Evolutionary conservation across 2,329 filamentous ascomycete genomes (phyloP).

Genomic region (Capronia americana): DNA sequence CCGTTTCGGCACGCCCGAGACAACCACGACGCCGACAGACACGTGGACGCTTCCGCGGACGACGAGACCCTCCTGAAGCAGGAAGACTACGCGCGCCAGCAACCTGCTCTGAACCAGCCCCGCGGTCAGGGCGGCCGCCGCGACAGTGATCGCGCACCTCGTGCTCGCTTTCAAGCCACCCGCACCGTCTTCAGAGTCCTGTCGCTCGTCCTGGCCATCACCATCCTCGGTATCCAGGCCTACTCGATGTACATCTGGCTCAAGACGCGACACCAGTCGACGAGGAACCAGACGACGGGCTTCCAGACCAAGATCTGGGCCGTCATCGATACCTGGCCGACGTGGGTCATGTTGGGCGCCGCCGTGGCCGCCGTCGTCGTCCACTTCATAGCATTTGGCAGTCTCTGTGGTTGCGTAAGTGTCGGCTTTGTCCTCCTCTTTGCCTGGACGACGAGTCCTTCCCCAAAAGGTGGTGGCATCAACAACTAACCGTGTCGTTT

Average conservation of each 20-base stretch:
- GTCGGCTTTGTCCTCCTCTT: not conserved
- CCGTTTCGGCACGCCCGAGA: constrained; percentile 12
- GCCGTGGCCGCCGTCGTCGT: constrained; percentile 8
- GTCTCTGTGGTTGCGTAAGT: constrained; percentile 22
- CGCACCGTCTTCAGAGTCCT: constrained; percentile 12
- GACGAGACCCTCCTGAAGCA: constrained; percentile 17
- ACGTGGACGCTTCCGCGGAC: constrained; percentile 3
- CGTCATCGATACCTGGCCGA: constrained; percentile 18
- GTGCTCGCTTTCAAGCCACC: constrained; percentile 8
- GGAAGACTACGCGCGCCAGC: constrained; percentile 13
- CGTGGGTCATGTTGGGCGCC: constrained; percentile 12
- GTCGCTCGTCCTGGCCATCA: constrained; percentile 17
- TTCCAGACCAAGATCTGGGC: constrained; percentile 20
- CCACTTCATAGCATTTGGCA: constrained; percentile 15
- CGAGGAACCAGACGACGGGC: constrained; percentile 6
- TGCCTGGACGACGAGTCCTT: not conserved
- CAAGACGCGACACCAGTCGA: constrained; percentile 10
- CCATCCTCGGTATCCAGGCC: constrained; percentile 15
- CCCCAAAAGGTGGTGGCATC: not conserved
- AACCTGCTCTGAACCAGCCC: constrained; percentile 4
- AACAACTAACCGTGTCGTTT: not conserved
- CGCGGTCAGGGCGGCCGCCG: not conserved
- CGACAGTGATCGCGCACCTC: constrained; percentile 8
- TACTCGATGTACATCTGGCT: constrained; percentile 22
- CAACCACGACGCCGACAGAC: constrained; percentile 1